These are phyloP conservation scores for Pachysandra terminalis DNA, from an alignment of 164 flowering plant species.

Conservation along the genomic window DNA sequence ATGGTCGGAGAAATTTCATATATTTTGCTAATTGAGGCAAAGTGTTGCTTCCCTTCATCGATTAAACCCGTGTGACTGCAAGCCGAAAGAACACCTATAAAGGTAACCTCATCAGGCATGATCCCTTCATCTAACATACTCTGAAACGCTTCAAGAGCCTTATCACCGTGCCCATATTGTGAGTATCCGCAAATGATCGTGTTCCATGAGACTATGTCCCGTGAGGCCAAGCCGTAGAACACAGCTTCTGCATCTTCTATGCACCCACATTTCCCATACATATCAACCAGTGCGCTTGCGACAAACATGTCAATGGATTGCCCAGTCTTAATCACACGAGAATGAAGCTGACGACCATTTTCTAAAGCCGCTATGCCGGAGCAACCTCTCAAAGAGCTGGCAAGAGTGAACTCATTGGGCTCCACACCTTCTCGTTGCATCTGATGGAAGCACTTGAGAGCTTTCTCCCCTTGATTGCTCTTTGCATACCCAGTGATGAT, in stretches of 20 bases:
- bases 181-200: constrained; percentile 51
- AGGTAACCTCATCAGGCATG: constrained; percentile 51
- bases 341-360: constrained; percentile 46
- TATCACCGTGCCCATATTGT: constrained; percentile 42
- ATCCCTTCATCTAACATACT: constrained; percentile 39
- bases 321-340: constrained; percentile 39
- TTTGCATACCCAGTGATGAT: constrained; percentile 38
- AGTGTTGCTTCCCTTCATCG: constrained; percentile 39
- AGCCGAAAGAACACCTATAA: constrained; percentile 52
- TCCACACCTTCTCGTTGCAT: constrained; percentile 47
- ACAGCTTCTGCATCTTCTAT: constrained; percentile 41
- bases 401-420: constrained; percentile 51
- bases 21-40: constrained; percentile 31
- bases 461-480: constrained; percentile 40
- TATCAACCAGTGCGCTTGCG: constrained; percentile 44
- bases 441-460: constrained; percentile 31
- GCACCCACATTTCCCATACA: constrained; percentile 54
- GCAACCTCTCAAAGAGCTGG: constrained; percentile 48
- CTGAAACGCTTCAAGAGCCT: constrained; percentile 43
- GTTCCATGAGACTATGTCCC: constrained; percentile 50
- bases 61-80: constrained; percentile 49
- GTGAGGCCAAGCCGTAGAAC: constrained; percentile 24
- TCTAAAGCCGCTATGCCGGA: constrained; percentile 36
- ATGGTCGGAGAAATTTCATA: constrained; percentile 43
- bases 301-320: constrained; percentile 36